phyloP scores from a whole-genome alignment of 2,329 filamentous ascomycete species.

The Sporothrix dimorphospora region DNA sequence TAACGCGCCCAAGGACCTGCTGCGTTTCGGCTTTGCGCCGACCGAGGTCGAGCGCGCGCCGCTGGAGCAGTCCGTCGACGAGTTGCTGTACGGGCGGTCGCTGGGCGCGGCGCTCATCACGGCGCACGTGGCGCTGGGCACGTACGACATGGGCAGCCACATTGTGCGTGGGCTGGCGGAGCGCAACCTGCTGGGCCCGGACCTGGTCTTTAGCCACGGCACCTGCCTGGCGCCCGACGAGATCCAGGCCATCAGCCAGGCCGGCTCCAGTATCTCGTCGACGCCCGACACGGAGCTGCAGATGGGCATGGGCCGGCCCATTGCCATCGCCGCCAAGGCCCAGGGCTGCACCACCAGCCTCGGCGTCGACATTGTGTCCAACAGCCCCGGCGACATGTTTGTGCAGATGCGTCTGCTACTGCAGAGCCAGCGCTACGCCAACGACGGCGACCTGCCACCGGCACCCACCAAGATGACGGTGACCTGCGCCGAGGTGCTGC shows the following conservation, averaged over 20 bases:
- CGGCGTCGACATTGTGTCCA: conserved; percentile 22
- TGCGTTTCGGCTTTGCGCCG: conserved; percentile 17
- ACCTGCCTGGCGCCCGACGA: background rate
- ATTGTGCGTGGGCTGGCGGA: conserved; percentile 17
- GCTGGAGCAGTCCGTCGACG: background rate
- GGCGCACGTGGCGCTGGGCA: conserved; percentile 19
- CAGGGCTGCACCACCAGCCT: conserved; percentile 9
- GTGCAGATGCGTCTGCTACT: conserved; percentile 21
- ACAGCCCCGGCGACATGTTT: background rate
- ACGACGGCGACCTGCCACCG: background rate
- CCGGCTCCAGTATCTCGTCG: conserved; percentile 6
- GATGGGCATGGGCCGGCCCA: conserved; percentile 19
- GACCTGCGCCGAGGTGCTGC: conserved; percentile 8
- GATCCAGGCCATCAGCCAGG: background rate
- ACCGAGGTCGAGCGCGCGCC: conserved; percentile 15
- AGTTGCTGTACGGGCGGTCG: background rate
- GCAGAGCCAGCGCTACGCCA: conserved; percentile 21
- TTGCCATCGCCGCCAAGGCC: background rate
- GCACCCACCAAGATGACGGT: background rate
- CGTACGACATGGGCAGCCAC: background rate
- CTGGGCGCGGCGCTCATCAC: conserved; percentile 15
- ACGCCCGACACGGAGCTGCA: conserved; percentile 27
- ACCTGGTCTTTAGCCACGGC: conserved; percentile 24
- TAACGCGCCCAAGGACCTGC: conserved; percentile 13
- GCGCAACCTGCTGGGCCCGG: conserved; percentile 7